Evolutionary conservation across 2,329 filamentous ascomycete genomes (phyloP).

Genomic region (Gyromitra esculenta): DNA sequence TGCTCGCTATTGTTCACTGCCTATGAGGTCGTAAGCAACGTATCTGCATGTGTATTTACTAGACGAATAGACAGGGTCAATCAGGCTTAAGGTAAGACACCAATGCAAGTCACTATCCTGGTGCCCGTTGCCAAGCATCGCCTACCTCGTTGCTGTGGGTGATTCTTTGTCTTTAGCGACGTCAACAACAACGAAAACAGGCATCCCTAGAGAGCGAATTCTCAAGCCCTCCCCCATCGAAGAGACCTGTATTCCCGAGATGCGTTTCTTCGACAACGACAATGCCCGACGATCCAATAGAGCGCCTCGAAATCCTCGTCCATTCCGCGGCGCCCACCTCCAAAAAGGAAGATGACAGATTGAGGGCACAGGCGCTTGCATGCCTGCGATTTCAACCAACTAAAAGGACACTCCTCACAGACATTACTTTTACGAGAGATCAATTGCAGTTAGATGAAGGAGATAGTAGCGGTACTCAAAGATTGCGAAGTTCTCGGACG

Average conservation of each 20-base stretch:
- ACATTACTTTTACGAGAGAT: constrained; percentile 23
- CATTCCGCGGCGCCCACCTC: constrained; percentile 51
- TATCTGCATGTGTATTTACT: no score
- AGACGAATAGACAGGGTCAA: no score
- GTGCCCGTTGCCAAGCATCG: constrained; percentile 21
- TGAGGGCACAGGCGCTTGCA: constrained; percentile 48
- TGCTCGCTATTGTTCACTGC: no score
- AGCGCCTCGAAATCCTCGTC: constrained; percentile 49
- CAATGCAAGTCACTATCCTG: constrained; percentile 2
- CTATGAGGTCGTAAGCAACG: no score
- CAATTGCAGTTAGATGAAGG: not conserved
- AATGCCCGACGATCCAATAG: constrained; percentile 44
- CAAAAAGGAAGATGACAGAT: constrained; percentile 47
- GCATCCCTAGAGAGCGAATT: not conserved
- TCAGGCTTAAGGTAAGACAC: not conserved
- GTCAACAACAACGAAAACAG: constrained; percentile 9
- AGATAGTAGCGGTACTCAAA: not conserved
- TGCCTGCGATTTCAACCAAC: constrained; percentile 39
- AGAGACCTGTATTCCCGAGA: constrained; percentile 17
- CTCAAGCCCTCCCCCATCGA: constrained; percentile 13
- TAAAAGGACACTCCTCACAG: constrained; percentile 35
- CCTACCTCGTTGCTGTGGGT: not conserved
- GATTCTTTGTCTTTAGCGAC: constrained; percentile 16
- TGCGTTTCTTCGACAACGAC: constrained; percentile 55
- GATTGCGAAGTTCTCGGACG: constrained; percentile 4